phyloP scores from a whole-genome alignment of 2,329 filamentous ascomycete species.

The Claviceps lovelessii region DNA sequence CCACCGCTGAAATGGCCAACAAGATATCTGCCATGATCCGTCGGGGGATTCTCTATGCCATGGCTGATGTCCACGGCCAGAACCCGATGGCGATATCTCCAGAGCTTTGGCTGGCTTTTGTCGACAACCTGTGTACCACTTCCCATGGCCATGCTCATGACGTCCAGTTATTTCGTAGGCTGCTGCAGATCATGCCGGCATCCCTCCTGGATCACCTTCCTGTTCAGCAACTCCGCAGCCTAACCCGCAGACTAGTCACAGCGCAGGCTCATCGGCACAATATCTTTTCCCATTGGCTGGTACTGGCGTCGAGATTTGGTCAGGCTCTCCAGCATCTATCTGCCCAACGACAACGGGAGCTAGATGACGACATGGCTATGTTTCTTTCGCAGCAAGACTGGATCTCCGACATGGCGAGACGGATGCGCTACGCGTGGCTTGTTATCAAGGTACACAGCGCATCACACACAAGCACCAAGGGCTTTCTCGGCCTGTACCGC shows the following conservation, averaged over 20 bases:
- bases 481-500: slow-evolving; percentile 7
- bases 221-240: slow-evolving; percentile 3
- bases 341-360: slow-evolving; percentile 2
- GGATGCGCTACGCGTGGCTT: slow-evolving; percentile 12
- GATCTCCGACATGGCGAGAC: slow-evolving; percentile 1
- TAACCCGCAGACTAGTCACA: slow-evolving; percentile 7
- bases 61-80: slow-evolving; percentile 5
- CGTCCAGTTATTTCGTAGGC: slow-evolving; percentile 8
- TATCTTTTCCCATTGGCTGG: slow-evolving; percentile 7
- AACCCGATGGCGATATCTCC: slow-evolving; percentile 1
- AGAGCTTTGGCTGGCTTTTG: slow-evolving; percentile 10
- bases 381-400: slow-evolving; percentile 7
- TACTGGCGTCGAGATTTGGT: slow-evolving; percentile 8
- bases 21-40: slow-evolving; percentile 10
- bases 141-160: slow-evolving; percentile 6
- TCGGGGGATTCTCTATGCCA: slow-evolving; percentile 8
- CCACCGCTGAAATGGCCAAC: slow-evolving; percentile 5
- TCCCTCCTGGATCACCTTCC: slow-evolving; percentile 7
- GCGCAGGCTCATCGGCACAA: slow-evolving; percentile 11
- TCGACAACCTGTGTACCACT: slow-evolving; percentile 4
- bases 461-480: slow-evolving; percentile 3
- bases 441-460: slow-evolving; percentile 9
- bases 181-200: slow-evolving; percentile 9
- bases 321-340: slow-evolving; percentile 7
- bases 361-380: slow-evolving; percentile 5